Evolutionary conservation across 495 filamentous ascomycete genomes (phyloP).

Genomic region (Hypoxylon fuscum): DNA sequence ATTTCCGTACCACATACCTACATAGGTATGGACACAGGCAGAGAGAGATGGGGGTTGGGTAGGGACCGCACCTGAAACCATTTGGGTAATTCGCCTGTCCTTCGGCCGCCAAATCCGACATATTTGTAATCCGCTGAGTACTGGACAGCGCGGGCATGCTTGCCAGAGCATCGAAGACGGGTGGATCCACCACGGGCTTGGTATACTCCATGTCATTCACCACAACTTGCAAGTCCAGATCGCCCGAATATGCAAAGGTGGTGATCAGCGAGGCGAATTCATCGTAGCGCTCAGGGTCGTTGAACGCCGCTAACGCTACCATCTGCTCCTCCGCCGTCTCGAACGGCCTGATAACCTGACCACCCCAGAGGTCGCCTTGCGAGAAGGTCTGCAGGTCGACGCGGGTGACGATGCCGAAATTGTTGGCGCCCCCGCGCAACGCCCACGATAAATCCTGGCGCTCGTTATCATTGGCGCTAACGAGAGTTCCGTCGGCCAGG

Average conservation of each 20-base stretch:
- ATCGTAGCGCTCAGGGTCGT: conserved; percentile 28
- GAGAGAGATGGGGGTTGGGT: no score
- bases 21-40: neutral
- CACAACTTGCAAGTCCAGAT: conserved; percentile 8
- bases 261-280: conserved; percentile 19
- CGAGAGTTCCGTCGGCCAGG: neutral
- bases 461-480: neutral
- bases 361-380: conserved; percentile 54
- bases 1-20: neutral
- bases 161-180: neutral
- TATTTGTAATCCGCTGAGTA: neutral
- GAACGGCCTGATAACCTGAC: no score
- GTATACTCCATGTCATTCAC: conserved; percentile 21
- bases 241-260: neutral
- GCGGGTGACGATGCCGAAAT: conserved; percentile 12
- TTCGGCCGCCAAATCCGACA: conserved; percentile 8
- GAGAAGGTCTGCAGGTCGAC: conserved; percentile 60
- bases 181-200: conserved; percentile 13
- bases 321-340: conserved; percentile 30
- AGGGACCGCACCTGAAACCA: conserved; percentile 1
- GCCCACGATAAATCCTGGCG: neutral
- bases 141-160: conserved; percentile 5
- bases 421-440: neutral
- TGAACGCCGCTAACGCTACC: conserved; percentile 23
- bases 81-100: conserved; percentile 1